phyloP scores from a whole-genome alignment of 495 filamentous ascomycete species.

The Trichoderma virens region DNA sequence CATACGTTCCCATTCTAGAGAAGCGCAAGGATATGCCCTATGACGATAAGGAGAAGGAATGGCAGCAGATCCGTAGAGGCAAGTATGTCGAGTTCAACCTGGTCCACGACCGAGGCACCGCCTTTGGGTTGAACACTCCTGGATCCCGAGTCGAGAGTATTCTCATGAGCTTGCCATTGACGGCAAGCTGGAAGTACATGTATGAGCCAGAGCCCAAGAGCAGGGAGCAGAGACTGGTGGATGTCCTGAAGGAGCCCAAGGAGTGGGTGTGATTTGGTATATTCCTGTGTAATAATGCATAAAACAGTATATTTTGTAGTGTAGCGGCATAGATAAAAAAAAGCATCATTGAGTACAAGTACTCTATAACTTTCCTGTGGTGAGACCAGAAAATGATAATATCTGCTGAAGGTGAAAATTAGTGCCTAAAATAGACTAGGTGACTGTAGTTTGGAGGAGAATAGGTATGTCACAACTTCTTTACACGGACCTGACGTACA shows the following conservation, averaged over 20 bases:
- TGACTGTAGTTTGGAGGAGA: not conserved
- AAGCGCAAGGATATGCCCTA: constrained; percentile 86
- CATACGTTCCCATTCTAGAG: constrained; percentile 83
- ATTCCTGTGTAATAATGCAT: not conserved
- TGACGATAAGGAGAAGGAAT: constrained; percentile 76
- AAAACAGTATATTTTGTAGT: not conserved
- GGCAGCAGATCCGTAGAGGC: constrained; percentile 91
- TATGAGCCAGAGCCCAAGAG: constrained; percentile 69
- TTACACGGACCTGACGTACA: too few species aligned
- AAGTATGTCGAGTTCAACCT: constrained; percentile 98
- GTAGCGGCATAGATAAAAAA: not conserved
- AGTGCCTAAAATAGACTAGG: not conserved
- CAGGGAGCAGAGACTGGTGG: constrained; percentile 65
- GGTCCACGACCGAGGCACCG: constrained; percentile 91
- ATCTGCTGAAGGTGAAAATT: not conserved
- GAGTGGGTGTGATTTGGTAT: constrained; percentile 68
- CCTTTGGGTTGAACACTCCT: constrained; percentile 89
- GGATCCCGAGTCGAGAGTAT: constrained; percentile 92
- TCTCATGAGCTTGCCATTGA: constrained; percentile 90
- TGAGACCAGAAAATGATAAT: too few species aligned
- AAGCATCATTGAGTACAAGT: too few species aligned
- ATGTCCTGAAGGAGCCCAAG: constrained; percentile 75
- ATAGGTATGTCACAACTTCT: too few species aligned
- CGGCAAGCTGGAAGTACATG: constrained; percentile 95
- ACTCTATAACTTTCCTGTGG: too few species aligned